Percentiles rank a stretch among this genome's conserved stretches.
Evolutionary conservation across 2,329 filamentous ascomycete species (phyloP).

Genomic region (Hypoxylon sp.): DNA sequence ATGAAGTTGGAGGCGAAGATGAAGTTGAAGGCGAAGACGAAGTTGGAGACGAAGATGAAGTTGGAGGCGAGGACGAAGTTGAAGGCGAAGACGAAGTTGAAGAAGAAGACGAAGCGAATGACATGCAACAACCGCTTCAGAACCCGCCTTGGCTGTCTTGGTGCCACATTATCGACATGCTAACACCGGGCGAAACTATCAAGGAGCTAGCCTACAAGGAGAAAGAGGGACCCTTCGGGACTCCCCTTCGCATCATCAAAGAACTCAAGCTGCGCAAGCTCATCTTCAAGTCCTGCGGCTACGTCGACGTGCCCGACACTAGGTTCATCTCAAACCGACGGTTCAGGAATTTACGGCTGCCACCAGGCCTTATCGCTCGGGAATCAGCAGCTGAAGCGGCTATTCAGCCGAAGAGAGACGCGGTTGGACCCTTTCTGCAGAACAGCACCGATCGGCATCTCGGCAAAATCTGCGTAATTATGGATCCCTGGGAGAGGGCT

Average conservation of each 20-base stretch:
- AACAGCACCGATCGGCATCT: constrained; percentile 56
- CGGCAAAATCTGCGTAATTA: constrained; percentile 54
- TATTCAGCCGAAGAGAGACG: not conserved
- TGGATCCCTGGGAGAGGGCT: constrained; percentile 52
- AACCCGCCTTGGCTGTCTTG: constrained; percentile 57
- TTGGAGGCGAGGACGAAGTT: no score
- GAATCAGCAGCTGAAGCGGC: no score
- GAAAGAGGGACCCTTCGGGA: not conserved
- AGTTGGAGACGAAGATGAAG: not conserved
- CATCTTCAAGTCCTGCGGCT: constrained; percentile 73
- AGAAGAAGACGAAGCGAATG: not conserved
- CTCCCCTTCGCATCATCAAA: constrained; percentile 19
- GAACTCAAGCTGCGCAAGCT: constrained; percentile 57
- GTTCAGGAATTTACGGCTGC: not conserved
- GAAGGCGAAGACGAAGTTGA: not conserved
- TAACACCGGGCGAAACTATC: constrained; percentile 58
- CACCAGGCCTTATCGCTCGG: not conserved
- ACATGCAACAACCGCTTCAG: not conserved
- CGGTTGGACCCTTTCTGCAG: constrained; percentile 53
- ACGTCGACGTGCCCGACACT: constrained; percentile 61
- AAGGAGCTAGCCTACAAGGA: constrained; percentile 40
- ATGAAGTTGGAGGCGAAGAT: not conserved
- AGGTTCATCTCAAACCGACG: constrained; percentile 51
- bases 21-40: no score
- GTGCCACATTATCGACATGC: constrained; percentile 61